Evolutionary conservation across 164 flowering plant genomes (phyloP), one percentile per base, ranked within the genome.

Genomic region (Nymphaea colorata): DNA sequence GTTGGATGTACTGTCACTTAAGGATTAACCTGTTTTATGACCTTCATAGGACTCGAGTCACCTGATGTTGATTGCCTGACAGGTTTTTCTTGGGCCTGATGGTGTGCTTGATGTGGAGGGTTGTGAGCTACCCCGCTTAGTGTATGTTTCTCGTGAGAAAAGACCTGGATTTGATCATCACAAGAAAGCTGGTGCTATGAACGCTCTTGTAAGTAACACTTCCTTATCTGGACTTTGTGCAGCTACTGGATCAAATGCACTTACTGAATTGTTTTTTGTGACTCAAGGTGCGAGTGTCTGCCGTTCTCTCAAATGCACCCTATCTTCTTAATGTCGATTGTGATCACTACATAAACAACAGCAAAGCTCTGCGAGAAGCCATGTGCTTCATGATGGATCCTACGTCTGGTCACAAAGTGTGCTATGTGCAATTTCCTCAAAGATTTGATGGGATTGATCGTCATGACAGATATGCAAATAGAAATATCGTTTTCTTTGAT

Each of bases 341-440:
- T 83, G 98, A 93, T 83, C 98, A 93, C 74, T 93, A 93, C 86
- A 86, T 93, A 64, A 93, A 93, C 78, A 93, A 91, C 78, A 93
- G 98, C 85, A 91, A 93, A 77, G 98, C 98, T 6, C 65, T 93
- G 66, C 73, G 98, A 63, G 98, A 93, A 78, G 89, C 98, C 47
- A 93, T 93, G 98, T 93, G 98, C 74, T 93, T 93, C 70, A 51
- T 93, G 80, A 91, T 93, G 98, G 98, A 93, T 77, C 97, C 98
- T 16, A 89, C 86, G 73, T 90, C 88, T 53, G 97, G 98, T 67
- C 91, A 87, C 78, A 80, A 83, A 68, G 91, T 91, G 15, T 93
- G 98, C 68, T 93, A 93, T 77, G 98, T 93, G 62, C 98, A 93
- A 72, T 93, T 93, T 76, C 98, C 98, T 4, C 98, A 93, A 77